These are phyloP conservation scores for Fusarium zealandicum DNA, from an alignment of 2,329 filamentous ascomycete genomes.

Conservation along the genomic window DNA sequence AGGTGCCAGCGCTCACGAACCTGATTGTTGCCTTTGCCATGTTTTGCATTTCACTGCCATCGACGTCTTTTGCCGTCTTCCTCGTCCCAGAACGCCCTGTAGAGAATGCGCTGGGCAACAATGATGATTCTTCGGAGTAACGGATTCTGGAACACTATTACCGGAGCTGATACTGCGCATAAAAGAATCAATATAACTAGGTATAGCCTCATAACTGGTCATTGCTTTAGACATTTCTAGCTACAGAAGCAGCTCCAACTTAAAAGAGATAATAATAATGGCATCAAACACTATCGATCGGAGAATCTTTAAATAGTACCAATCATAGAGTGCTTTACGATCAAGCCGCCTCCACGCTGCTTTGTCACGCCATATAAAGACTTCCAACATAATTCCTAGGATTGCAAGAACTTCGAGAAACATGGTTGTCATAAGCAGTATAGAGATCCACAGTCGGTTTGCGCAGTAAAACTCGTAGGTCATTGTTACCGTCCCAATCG, in stretches of 20 bases:
- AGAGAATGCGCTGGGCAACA: conserved; percentile 16
- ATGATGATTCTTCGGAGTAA: conserved; percentile 10
- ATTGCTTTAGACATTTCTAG: too few relatives aligned
- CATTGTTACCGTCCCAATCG: neutral
- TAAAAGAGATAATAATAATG: too few relatives aligned
- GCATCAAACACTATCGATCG: too few relatives aligned
- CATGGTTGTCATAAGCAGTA: neutral
- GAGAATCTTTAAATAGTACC: too few relatives aligned
- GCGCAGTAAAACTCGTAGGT: neutral
- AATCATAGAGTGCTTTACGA: too few relatives aligned
- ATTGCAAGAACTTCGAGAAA: neutral
- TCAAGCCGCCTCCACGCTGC: too few relatives aligned
- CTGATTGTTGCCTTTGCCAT: conserved; percentile 56
- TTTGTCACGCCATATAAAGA: neutral
- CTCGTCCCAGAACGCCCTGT: conserved; percentile 46
- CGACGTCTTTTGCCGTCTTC: conserved; percentile 46
- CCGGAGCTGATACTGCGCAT: too few relatives aligned
- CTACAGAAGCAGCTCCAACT: too few relatives aligned
- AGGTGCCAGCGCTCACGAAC: conserved; percentile 56
- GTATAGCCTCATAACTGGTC: too few relatives aligned
- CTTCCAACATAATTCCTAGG: neutral
- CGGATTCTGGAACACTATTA: neutral
- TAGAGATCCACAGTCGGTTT: neutral
- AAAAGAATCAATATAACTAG: too few relatives aligned
- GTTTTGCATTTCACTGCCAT: conserved; percentile 52